Conservation (phyloP, 2,329 filamentous ascomycete genomes). For the Sclerotinia borealis region DNA sequence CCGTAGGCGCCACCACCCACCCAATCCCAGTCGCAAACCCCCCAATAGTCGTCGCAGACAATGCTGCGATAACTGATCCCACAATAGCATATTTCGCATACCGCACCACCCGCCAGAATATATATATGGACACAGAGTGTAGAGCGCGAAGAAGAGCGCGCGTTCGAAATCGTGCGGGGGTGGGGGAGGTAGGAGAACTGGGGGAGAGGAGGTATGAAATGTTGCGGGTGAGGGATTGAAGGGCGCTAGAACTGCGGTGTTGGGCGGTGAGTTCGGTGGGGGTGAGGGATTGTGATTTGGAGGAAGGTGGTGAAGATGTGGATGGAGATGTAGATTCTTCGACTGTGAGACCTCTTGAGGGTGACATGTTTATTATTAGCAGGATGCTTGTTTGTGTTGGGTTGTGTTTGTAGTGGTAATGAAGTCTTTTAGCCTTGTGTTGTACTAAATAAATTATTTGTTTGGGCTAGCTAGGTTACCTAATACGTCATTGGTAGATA, state of each 20-base stretch:
- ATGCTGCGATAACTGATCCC: slow-evolving; percentile 27
- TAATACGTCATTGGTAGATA: slow-evolving; percentile 10
- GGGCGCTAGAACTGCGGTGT: slow-evolving; percentile 26
- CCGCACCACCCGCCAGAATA: slow-evolving; percentile 32
- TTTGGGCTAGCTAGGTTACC: too few species aligned
- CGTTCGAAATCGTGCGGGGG: slow-evolving; percentile 27
- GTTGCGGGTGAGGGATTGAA: slow-evolving; percentile 26
- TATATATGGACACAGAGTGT: slow-evolving; percentile 27
- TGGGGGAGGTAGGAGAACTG: slow-evolving; percentile 20
- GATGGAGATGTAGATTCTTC: not conserved
- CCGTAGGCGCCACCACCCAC: slow-evolving; percentile 30
- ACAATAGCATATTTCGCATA: slow-evolving; percentile 32
- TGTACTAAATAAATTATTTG: not conserved
- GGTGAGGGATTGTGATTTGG: not conserved
- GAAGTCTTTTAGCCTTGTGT: not conserved
- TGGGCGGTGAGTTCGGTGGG: slow-evolving; percentile 27
- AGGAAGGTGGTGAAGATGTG: not conserved
- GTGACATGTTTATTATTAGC: slow-evolving; percentile 16
- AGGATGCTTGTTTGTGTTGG: not conserved
- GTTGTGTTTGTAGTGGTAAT: not conserved
- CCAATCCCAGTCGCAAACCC: slow-evolving; percentile 27
- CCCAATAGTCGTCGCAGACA: slow-evolving; percentile 29
- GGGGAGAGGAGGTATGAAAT: slow-evolving; percentile 29
- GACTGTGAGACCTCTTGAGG: slow-evolving; percentile 16
- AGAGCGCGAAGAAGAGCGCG: slow-evolving; percentile 30